Percentiles rank a stretch among this genome's conserved stretches.
These are phyloP conservation scores for Fomitopsis schrenkii DNA, from an alignment of 1,284 basidiomycete genomes.

Conservation along the genomic window DNA sequence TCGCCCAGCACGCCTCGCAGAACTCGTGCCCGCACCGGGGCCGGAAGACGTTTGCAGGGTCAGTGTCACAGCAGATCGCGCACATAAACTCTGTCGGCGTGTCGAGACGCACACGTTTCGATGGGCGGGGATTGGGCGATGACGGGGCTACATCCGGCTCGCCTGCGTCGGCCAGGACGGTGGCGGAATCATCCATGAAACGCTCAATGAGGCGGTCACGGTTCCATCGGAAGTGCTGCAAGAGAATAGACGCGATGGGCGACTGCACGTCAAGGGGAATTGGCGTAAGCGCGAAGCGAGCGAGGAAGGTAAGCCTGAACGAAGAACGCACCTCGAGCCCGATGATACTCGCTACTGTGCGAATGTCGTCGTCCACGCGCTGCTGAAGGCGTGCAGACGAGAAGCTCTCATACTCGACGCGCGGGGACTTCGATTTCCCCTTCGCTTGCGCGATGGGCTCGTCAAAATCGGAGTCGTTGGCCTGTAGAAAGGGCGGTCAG, in stretches of 20 bases:
- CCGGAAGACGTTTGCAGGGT: constrained; percentile 33
- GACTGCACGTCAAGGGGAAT: constrained; percentile 21
- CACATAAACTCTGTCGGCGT: constrained; percentile 39
- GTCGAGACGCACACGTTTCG: constrained; percentile 25
- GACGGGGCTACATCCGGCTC: constrained; percentile 19
- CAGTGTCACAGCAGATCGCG: constrained; percentile 48
- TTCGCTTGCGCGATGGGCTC: constrained; percentile 20
- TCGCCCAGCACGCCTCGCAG: constrained; percentile 54
- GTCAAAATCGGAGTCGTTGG: constrained; percentile 28
- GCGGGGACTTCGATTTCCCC: constrained; percentile 23
- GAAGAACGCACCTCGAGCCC: constrained; percentile 42
- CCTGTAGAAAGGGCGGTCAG: constrained; percentile 11
- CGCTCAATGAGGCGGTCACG: constrained; percentile 54
- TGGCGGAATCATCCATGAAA: constrained; percentile 48
- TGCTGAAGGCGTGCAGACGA: constrained; percentile 38
- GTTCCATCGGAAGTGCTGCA: constrained; percentile 66
- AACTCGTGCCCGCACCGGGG: constrained; percentile 50
- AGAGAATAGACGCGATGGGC: constrained; percentile 51
- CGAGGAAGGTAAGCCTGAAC: constrained; percentile 1
- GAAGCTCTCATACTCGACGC: constrained; percentile 31
- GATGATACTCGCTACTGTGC: constrained; percentile 43
- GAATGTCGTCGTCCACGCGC: constrained; percentile 41
- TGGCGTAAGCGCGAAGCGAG: constrained; percentile 9
- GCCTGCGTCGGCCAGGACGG: constrained; percentile 34
- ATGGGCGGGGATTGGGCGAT: constrained; percentile 16